Conservation (phyloP, 495 filamentous ascomycete species). For the Aspergillus wentii region DNA sequence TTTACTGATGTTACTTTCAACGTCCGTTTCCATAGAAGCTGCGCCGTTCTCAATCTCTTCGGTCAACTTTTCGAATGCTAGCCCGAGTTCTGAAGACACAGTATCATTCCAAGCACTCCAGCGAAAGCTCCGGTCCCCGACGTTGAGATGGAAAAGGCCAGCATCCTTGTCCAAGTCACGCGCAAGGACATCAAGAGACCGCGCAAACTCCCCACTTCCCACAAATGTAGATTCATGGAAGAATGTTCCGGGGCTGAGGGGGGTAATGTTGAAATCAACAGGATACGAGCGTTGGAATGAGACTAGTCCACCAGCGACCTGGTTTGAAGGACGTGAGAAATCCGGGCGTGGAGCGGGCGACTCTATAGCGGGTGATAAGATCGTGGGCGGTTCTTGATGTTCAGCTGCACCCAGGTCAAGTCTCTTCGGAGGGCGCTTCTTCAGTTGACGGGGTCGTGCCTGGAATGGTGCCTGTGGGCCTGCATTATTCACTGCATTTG, state of each 20-base stretch:
- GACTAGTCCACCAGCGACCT: constrained; percentile 32
- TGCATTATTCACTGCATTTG: constrained; percentile 1
- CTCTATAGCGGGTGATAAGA: constrained; percentile 7
- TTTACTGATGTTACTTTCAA: not conserved
- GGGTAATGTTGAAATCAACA: constrained; percentile 67
- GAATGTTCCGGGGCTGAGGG: constrained; percentile 61
- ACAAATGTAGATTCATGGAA: constrained; percentile 76
- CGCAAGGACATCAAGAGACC: constrained; percentile 35
- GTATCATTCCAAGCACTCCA: constrained; percentile 71
- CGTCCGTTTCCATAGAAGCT: constrained; percentile 1
- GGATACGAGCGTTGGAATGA: constrained; percentile 58
- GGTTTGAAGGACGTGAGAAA: constrained; percentile 4
- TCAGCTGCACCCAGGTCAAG: constrained; percentile 38
- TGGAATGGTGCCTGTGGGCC: constrained; percentile 1
- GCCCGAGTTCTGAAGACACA: constrained; percentile 62
- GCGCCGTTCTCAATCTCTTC: constrained; percentile 15
- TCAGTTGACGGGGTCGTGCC: constrained; percentile 28
- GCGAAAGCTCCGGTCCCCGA: constrained; percentile 46
- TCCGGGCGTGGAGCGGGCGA: not conserved
- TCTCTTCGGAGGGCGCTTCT: constrained; percentile 45
- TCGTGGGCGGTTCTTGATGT: constrained; percentile 8
- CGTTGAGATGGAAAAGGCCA: constrained; percentile 27
- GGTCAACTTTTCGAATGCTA: constrained; percentile 50
- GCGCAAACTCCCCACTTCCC: constrained; percentile 62
- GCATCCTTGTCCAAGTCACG: constrained; percentile 28